Base-by-base conservation (phyloP, 208 protist genomes). In the Herpetomonas tarakana region DNA sequence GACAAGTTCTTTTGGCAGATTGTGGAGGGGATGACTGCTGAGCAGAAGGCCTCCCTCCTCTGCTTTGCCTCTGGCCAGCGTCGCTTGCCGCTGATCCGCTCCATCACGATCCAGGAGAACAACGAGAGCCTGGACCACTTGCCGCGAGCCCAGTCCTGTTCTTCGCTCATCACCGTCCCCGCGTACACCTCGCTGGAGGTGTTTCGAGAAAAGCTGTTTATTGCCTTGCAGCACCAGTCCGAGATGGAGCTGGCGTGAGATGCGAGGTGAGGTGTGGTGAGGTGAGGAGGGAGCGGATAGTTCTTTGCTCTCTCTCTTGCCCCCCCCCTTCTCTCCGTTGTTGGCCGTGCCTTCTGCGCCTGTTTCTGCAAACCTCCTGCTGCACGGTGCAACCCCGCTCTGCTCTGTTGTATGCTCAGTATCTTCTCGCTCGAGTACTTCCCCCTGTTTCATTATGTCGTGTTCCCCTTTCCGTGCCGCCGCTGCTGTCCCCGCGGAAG, bases 61-160 rank as follows among this genome's bases (percentile, higher is more conserved):
- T 96, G 87, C 67, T 96, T 96, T 61, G 87, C 86, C 9, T 91
- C 76, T 9, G 91, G 91, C 1, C 91, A 96, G 74, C 78, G 83
- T 31, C 78, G 91, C 24, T 74, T 90, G 7, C 91, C 91, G 18
- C 78, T 96, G 22, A 81, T 91, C 18, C 67, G 70, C 25, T 67
- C 58, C 52, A 90, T 96, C 56, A 89, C 68, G 26, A 73, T 96
- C 24, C 73, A 67, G 0, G 85, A 93, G 68, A 93, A 88, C 56
- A 74, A 71, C 47, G 86, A 96, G 61, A 85, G 81, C 47, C 64
- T 79, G 1, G 81, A 94, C 14, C 79, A 94, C 63, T 78, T 96
- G 18, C 91, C 91, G 0, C 80, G 86, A 9, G 91, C 91, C 38
- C 87, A 94, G 68, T 91, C 91, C n/a, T 96, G 91, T 68, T 86